These are phyloP conservation scores for Dryas drummondii DNA, from an alignment of 306 rosid species.

Conservation along the genomic window DNA sequence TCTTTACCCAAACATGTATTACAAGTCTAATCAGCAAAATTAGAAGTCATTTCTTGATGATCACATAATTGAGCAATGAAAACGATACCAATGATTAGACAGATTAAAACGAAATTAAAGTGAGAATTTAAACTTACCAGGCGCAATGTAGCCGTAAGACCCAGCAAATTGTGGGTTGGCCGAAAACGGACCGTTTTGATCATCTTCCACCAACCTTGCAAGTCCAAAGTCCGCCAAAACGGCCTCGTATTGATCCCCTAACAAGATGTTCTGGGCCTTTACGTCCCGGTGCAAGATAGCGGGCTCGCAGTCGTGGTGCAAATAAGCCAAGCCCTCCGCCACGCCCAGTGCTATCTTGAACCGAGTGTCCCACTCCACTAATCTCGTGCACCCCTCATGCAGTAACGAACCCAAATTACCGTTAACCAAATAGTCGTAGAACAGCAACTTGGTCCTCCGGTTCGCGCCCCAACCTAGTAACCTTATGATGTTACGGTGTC, in stretches of 20 bases:
- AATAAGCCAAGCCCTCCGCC: slow-evolving; percentile 81
- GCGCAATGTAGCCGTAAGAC: slow-evolving; percentile 95
- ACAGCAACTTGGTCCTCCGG: slow-evolving; percentile 61
- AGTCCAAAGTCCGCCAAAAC: slow-evolving; percentile 94
- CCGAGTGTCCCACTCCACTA: slow-evolving; percentile 84
- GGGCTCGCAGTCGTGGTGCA: slow-evolving; percentile 90
- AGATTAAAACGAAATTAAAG: background rate
- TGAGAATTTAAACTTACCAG: slow-evolving; percentile 44
- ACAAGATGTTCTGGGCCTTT: slow-evolving; percentile 67
- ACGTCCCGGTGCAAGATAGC: slow-evolving; percentile 97
- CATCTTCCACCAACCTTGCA: slow-evolving; percentile 75
- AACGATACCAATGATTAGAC: background rate
- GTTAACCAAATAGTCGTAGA: slow-evolving; percentile 64
- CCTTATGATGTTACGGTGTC: slow-evolving; percentile 89
- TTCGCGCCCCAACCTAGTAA: slow-evolving; percentile 87
- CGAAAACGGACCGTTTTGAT: slow-evolving; percentile 47
- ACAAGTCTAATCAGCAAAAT: background rate
- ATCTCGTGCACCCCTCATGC: slow-evolving; percentile 69
- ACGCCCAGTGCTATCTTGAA: slow-evolving; percentile 82
- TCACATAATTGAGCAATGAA: background rate
- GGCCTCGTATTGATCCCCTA: slow-evolving; percentile 70
- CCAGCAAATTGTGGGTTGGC: slow-evolving; percentile 81
- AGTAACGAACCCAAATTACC: slow-evolving; percentile 62
- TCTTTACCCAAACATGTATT: background rate
- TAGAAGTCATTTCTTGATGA: background rate